Base-by-base conservation (phyloP, 495 filamentous ascomycete genomes). In the Penicillium nucicola region DNA sequence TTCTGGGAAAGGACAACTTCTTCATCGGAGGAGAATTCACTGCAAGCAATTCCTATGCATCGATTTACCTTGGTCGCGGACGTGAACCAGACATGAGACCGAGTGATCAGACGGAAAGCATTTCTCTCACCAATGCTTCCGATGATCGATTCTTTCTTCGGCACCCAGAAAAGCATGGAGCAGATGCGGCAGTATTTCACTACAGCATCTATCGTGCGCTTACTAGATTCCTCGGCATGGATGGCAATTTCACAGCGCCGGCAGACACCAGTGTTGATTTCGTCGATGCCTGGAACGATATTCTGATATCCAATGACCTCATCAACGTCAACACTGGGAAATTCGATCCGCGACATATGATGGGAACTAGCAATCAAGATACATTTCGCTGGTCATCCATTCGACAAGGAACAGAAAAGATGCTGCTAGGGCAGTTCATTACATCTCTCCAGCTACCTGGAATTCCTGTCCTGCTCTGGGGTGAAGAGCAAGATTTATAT, bases 341-440 rank as follows among this genome's bases (percentile, higher is more conserved):
- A 47, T 87, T 87, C 49, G 85, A 88, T 54, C 85, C 85, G 4
- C 74, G 85, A 17, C 85, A 89, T 55, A 79, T 88, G 74, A 88
- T 77, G 50, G 85, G 85, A 17, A 73, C 73, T 3, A 83, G 82
- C 7, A 88, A 88, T 59, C 85, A 89, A 66, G 85, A 89, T 60
- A 83, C 88, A 4, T 86, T 89, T 65, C 78, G 85, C 11, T 89
- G 86, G 86, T 84, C 86, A 17, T 75, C 81, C 0, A 74, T 89
- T 48, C 60, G 75, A 19, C 69, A 77, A 44, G 85, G 86, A 17
- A 77, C 78, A 0, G 73, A 85, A 55, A 72, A 81, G 40, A 74
- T 78, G 67, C 61, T 88, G 4, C 70, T 89, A 0, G 86, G 71
- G 6, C 63, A 76, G 4, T 88, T 84, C 52, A 75, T 89, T 45